These are phyloP conservation scores for Pyrus betulifolia DNA, from an alignment of 306 rosid genomes.

Conservation along the genomic window DNA sequence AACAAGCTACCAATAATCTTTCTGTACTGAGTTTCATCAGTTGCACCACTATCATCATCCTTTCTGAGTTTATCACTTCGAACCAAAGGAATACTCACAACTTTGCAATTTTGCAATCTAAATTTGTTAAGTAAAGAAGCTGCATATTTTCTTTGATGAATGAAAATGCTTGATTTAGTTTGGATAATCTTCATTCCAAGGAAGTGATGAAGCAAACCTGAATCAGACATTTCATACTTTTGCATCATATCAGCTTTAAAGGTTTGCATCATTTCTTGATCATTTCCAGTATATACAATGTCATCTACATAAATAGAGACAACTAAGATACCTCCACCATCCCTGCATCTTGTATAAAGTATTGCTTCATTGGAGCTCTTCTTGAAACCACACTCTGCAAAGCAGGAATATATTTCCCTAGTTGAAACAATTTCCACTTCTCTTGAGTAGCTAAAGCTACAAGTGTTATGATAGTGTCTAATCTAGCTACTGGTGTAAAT, in stretches of 20 bases:
- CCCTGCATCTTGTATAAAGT: too few relatives aligned
- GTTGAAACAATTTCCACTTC: not conserved
- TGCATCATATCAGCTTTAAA: not conserved
- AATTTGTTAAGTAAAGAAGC: too few relatives aligned
- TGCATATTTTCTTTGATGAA: too few relatives aligned
- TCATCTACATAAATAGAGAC: not conserved
- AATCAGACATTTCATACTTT: too few relatives aligned
- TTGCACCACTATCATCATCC: not conserved
- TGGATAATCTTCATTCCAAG: too few relatives aligned
- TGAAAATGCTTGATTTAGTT: too few relatives aligned
- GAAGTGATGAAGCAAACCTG: too few relatives aligned
- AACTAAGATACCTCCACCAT: not conserved
- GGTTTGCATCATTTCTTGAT: not conserved
- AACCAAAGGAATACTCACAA: not conserved
- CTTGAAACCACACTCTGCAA: not conserved
- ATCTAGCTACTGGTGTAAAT: not conserved
- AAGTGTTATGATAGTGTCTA: not conserved
- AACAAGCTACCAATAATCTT: not conserved
- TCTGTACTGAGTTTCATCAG: not conserved
- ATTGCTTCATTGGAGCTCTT: not conserved
- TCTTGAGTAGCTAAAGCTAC: not conserved
- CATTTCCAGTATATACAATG: not conserved
- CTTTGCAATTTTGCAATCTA: not conserved
- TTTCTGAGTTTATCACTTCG: not conserved
- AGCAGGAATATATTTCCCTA: not conserved